A percentile compares a stretch with the other conserved stretches of the same genome.
These are phyloP conservation scores for Aspergillus aculeatus DNA, from an alignment of 2,329 filamentous ascomycete genomes.

Conservation along the genomic window DNA sequence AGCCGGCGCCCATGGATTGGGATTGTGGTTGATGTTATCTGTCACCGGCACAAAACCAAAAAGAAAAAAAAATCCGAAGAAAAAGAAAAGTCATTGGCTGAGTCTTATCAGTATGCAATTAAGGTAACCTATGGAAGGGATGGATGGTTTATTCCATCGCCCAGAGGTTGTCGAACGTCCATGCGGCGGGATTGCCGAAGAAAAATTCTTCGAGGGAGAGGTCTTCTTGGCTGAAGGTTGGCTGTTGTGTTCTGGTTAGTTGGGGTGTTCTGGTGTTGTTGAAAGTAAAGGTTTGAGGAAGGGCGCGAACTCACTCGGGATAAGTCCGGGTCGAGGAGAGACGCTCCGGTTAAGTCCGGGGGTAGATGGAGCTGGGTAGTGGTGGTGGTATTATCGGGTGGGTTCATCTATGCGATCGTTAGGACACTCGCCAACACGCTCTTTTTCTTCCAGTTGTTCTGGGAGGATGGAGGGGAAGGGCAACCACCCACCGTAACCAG, in stretches of 20 bases:
- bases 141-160: background rate
- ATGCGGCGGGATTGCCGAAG: constrained; percentile 22
- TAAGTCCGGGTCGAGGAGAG: background rate
- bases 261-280: background rate
- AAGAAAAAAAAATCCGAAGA: too few relatives aligned
- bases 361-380: background rate
- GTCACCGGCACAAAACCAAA: background rate
- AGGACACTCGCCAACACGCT: too few relatives aligned
- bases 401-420: background rate
- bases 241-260: background rate
- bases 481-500: background rate
- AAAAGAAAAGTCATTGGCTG: background rate
- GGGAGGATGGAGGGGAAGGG: too few relatives aligned
- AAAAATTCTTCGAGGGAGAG: constrained; percentile 18
- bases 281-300: too few relatives aligned
- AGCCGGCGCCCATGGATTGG: too few relatives aligned
- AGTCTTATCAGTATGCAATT: background rate
- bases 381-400: background rate
- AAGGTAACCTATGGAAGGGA: background rate
- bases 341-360: background rate
- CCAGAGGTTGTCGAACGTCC: constrained; percentile 21
- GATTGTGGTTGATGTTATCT: background rate
- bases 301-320: background rate
- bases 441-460: too few relatives aligned
- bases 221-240: background rate